Percentiles rank a stretch among this genome's conserved stretches.
Conservation (phyloP, 805 yeast genomes). For the Metschnikowia amazonensis region DNA sequence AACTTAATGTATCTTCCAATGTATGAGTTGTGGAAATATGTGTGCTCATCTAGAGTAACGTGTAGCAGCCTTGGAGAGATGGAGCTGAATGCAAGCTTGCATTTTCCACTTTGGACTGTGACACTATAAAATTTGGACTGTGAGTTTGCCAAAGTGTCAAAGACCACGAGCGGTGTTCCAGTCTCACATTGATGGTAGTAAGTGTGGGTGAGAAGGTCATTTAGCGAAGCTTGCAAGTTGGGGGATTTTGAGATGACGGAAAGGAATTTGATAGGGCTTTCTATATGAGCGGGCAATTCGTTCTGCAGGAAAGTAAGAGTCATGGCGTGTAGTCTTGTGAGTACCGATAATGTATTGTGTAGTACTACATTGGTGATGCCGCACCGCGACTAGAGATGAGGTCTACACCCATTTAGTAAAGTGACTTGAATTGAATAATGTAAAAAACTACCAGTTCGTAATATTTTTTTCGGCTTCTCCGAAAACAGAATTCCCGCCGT, state of each 20-base stretch:
- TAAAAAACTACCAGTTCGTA: conserved; percentile 68
- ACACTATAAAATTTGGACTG: conserved; percentile 4
- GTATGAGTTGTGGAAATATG: conserved; percentile 14
- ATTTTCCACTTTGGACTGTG: not conserved
- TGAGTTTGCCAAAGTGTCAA: not conserved
- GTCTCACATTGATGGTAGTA: conserved; percentile 4
- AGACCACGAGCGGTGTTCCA: not conserved
- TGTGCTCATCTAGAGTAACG: conserved; percentile 11
- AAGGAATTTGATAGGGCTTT: conserved; percentile 9
- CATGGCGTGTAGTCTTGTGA: not conserved
- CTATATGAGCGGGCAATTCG: conserved; percentile 9
- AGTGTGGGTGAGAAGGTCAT: conserved; percentile 1
- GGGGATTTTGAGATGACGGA: conserved; percentile 8
- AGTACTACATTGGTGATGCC: not conserved
- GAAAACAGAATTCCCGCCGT: conserved; percentile 62
- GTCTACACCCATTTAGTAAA: too few relatives aligned
- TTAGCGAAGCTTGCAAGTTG: not conserved
- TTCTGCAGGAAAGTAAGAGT: not conserved
- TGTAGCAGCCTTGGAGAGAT: not conserved
- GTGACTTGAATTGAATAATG: not conserved
- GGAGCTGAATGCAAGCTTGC: conserved; percentile 8
- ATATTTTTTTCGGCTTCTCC: conserved; percentile 91
- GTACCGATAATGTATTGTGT: too few relatives aligned
- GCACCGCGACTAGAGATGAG: not conserved
- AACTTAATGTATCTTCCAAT: conserved; percentile 15